Evolutionary conservation across 257 asterid species (phyloP).

Genomic region (Solanum stenotomum): DNA sequence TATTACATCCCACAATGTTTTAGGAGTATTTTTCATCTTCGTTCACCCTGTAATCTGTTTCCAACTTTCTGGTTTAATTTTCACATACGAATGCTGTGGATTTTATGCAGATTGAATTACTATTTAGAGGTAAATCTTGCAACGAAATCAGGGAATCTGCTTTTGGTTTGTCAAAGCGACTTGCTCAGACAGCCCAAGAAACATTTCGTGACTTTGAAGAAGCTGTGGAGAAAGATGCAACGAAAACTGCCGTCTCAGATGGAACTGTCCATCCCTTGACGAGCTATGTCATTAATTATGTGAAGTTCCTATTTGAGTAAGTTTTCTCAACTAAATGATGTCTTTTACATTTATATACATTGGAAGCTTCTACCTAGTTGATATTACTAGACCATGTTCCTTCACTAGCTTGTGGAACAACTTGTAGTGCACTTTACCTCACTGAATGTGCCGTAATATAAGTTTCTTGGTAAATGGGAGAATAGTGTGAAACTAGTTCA

Average conservation of each 20-base stretch:
- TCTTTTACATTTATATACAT: background rate
- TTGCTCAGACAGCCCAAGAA: conserved; percentile 94
- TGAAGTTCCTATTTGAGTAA: conserved; percentile 96
- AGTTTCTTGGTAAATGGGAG: background rate
- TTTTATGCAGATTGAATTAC: conserved; percentile 61
- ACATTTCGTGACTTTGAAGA: conserved; percentile 97
- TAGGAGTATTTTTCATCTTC: background rate
- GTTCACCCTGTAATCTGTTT: background rate
- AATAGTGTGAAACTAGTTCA: background rate
- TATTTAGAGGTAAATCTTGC: conserved; percentile 89
- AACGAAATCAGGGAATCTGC: conserved; percentile 86
- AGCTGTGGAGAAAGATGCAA: conserved; percentile 99
- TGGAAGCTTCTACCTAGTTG: background rate
- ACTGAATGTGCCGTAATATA: background rate
- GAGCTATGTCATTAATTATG: conserved; percentile 97
- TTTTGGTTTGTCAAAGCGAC: conserved; percentile 88
- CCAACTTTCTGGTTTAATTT: background rate
- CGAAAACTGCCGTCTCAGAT: conserved; percentile 95
- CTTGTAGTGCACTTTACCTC: background rate
- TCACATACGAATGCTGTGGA: background rate
- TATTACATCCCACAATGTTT: background rate
- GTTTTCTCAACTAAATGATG: conserved; percentile 14
- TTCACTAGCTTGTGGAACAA: background rate
- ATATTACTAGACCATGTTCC: background rate
- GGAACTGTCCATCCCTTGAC: conserved; percentile 99